Conservation (phyloP, 2,329 filamentous ascomycete species). For the Lasiodiplodia sp. region DNA sequence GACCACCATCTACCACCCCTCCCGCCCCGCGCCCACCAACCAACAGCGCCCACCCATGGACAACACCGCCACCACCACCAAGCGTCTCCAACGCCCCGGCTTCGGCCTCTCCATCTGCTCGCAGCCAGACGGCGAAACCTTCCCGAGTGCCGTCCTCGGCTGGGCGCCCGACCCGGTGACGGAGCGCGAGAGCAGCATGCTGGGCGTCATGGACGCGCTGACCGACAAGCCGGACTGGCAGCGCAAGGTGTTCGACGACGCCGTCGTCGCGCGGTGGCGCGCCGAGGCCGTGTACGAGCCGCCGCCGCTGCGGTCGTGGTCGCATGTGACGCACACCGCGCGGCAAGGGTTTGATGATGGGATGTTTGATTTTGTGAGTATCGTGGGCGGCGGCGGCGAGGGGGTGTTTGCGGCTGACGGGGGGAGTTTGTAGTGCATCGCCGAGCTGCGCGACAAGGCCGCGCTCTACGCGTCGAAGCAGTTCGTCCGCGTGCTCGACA, state of each 20-base stretch:
- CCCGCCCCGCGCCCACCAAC: background rate
- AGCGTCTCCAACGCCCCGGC: slow-evolving; percentile 36
- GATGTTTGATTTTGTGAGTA: slow-evolving; percentile 30
- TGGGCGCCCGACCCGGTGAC: slow-evolving; percentile 42
- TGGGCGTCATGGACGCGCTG: slow-evolving; percentile 48
- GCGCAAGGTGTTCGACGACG: slow-evolving; percentile 48
- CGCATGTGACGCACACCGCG: background rate
- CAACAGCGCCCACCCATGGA: background rate
- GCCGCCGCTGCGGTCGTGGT: background rate
- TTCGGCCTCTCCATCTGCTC: slow-evolving; percentile 41
- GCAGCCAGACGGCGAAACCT: slow-evolving; percentile 38
- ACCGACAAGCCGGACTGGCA: slow-evolving; percentile 53
- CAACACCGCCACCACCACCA: background rate
- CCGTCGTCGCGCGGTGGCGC: slow-evolving; percentile 43
- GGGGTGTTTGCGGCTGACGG: too few relatives aligned
- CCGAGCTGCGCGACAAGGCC: slow-evolving; percentile 60
- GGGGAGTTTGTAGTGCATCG: slow-evolving; percentile 40
- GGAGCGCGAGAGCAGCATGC: slow-evolving; percentile 50
- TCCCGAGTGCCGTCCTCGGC: slow-evolving; percentile 45
- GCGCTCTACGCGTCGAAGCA: slow-evolving; percentile 48
- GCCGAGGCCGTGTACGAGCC: slow-evolving; percentile 34
- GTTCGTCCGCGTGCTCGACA: slow-evolving; percentile 55
- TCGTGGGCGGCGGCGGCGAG: too few relatives aligned
- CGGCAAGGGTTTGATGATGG: slow-evolving; percentile 28
- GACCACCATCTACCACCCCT: background rate